Evolutionary conservation across 441 rosid genomes (phyloP), one percentile per base, ranked within the genome.

Genomic region (Bocquillonia castaneifolia): DNA sequence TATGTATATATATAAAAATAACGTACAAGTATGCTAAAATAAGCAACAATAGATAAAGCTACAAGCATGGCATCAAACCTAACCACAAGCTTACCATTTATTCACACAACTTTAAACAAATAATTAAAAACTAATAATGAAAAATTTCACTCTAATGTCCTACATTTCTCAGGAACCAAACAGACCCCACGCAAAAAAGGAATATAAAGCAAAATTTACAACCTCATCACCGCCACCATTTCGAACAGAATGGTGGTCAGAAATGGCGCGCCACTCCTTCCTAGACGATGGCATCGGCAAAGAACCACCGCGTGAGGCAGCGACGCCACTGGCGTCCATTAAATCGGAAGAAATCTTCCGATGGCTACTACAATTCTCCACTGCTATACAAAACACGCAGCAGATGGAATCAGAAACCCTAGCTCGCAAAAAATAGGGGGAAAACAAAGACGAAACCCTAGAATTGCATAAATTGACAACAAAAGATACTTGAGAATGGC

Each of bases 191-290:
- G 34, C 47, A n/a, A 14, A 28, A 45, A 14, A 29, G 20, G 55
- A 20, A 15, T 25, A 47, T 12, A 48, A 18, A 55, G 29, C 20
- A 39, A 63, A 64, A 76, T 45, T n/a, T 66, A 76, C 79, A 71
- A 83, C 95, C 80, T 90, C 93, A 51, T 86, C 88, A 17, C 76
- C 81, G 2, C 73, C 70, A 74, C 73, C 70, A 74, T 75, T 85
- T 54, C 88, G 85, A 74, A 69, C 82, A 7, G 83, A 73, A 71
- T 87, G 96, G 53, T 84, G 86, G 64, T 94, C 99, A 22, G 98
- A 79, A 71, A 88, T 87, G 47, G 96, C 97, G 47, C 96, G 96
- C 99, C 98, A 88, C 82, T 92, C 93, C 83, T 92, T 92, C 77
- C 94, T 77, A 34, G 84, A 74, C 23, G 87, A 77, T 5, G 87